Evolutionary conservation across 768 basidiomycete genomes (phyloP).

Genomic region (Fistulinella prunicolor): DNA sequence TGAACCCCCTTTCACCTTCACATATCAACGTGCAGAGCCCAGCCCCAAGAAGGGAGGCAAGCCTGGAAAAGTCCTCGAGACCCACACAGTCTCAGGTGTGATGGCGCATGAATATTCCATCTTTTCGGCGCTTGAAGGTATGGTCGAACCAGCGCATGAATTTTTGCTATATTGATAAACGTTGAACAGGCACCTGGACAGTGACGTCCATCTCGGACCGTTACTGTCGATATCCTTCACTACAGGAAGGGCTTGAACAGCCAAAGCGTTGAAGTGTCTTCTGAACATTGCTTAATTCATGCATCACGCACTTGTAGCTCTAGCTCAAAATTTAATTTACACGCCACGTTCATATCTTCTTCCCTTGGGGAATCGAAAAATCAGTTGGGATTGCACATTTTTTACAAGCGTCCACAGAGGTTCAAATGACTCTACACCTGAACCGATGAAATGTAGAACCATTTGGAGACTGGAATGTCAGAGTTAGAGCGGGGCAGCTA

Average conservation of each 20-base stretch:
- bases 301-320: conserved; percentile 26
- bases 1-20: conserved; percentile 94
- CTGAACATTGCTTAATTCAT: conserved; percentile 8
- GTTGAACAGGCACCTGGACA: conserved; percentile 74
- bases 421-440: conserved; percentile 49
- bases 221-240: conserved; percentile 84
- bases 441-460: conserved; percentile 93
- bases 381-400: conserved; percentile 2
- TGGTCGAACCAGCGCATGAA: conserved; percentile 14
- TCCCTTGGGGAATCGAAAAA: not conserved
- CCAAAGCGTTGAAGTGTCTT: conserved; percentile 19
- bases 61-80: conserved; percentile 80
- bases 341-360: not conserved
- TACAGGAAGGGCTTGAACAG: conserved; percentile 50
- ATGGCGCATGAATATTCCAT: conserved; percentile 79
- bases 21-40: conserved; percentile 83
- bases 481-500: conserved; percentile 6
- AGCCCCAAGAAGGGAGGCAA: conserved; percentile 64
- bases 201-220: conserved; percentile 89
- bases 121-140: conserved; percentile 88
- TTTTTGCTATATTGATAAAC: conserved; percentile 1
- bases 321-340: conserved; percentile 13
- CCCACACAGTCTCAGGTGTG: conserved; percentile 84
- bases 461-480: conserved; percentile 66
- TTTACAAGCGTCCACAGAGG: not conserved